These are phyloP conservation scores for Fusarium sp. DNA, from an alignment of 2,329 filamentous ascomycete species.

Conservation along the genomic window DNA sequence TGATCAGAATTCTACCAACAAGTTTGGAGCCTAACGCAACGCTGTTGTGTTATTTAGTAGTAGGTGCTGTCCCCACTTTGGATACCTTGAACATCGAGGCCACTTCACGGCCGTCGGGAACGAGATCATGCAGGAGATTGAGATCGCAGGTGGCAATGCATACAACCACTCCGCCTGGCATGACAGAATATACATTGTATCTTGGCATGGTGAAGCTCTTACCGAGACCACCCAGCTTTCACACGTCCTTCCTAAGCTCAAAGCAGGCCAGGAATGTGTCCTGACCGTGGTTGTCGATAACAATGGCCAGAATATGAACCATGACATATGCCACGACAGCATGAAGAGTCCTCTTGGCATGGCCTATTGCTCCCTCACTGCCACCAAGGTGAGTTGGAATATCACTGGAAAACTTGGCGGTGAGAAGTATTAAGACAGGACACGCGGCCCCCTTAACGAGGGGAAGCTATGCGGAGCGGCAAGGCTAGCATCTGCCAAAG, in stretches of 20 bases:
- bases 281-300: background rate
- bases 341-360: background rate
- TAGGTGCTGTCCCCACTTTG: no score
- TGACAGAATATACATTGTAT: background rate
- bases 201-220: background rate
- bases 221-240: background rate
- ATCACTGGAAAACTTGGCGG: background rate
- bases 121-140: background rate
- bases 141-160: background rate
- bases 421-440: background rate
- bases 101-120: background rate
- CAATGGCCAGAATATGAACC: background rate
- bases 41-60: background rate
- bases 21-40: no score
- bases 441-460: background rate
- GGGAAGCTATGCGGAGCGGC: background rate
- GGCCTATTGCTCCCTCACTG: background rate
- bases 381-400: background rate
- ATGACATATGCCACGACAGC: background rate
- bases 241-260: background rate
- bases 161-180: background rate
- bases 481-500: background rate
- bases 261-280: background rate
- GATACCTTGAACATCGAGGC: background rate
- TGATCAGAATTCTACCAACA: background rate